These are phyloP conservation scores for Boletus bicolor DNA, from an alignment of 768 basidiomycete species.

Conservation along the genomic window DNA sequence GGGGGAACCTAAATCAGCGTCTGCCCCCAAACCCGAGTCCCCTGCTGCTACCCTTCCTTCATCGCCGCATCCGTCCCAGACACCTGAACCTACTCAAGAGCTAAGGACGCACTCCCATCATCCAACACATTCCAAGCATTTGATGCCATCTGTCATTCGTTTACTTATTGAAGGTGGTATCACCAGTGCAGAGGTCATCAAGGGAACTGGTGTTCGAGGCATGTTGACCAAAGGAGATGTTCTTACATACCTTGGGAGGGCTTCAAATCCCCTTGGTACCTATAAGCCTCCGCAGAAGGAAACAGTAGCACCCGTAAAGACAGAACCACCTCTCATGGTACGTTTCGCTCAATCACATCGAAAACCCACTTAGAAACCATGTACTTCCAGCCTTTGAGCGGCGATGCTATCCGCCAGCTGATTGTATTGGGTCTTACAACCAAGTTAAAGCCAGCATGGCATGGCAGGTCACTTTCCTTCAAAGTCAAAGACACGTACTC, in stretches of 20 bases:
- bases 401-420: slow-evolving; percentile 57
- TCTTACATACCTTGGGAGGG: slow-evolving; percentile 79
- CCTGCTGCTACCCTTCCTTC: slow-evolving; percentile 19
- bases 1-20: slow-evolving; percentile 28
- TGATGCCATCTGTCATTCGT: slow-evolving; percentile 90
- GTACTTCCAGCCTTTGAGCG: slow-evolving; percentile 50
- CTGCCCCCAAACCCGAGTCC: slow-evolving; percentile 21
- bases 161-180: slow-evolving; percentile 61
- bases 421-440: slow-evolving; percentile 60
- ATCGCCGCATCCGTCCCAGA: slow-evolving; percentile 15
- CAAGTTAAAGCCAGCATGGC: slow-evolving; percentile 48
- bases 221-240: slow-evolving; percentile 98
- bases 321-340: slow-evolving; percentile 39
- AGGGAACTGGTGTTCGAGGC: slow-evolving; percentile 86
- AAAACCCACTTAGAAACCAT: neutral
- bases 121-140: slow-evolving; percentile 56
- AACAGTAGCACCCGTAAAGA: slow-evolving; percentile 31
- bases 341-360: neutral
- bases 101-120: slow-evolving; percentile 35
- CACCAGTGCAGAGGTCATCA: slow-evolving; percentile 60
- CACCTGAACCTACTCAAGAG: slow-evolving; percentile 23
- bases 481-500: slow-evolving; percentile 1
- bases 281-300: slow-evolving; percentile 48
- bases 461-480: slow-evolving; percentile 35
- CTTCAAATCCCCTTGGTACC: slow-evolving; percentile 73